phyloP scores from a whole-genome alignment of 1,284 basidiomycete genomes.

The Anthracocystis walkeri region DNA sequence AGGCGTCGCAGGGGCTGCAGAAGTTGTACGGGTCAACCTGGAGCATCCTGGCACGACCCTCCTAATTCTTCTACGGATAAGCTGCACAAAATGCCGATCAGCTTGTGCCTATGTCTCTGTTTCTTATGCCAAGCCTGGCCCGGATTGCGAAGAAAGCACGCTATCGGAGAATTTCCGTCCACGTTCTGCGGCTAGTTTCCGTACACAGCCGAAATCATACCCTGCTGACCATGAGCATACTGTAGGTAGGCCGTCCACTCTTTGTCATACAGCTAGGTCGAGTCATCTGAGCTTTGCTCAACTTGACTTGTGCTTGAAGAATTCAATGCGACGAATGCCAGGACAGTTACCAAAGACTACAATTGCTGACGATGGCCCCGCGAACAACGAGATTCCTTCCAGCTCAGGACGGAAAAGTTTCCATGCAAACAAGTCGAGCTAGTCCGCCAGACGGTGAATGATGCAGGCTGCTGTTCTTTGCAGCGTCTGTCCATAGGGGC shows the following conservation, averaged over 20 bases:
- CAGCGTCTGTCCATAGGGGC: neutral
- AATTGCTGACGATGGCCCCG: neutral
- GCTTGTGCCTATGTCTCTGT: neutral
- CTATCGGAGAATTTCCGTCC: conserved; percentile 1
- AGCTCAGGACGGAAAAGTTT: neutral
- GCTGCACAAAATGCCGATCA: neutral
- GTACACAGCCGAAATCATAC: neutral
- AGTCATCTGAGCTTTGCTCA: conserved; percentile 2
- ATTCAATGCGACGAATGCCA: neutral
- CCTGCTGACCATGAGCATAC: neutral
- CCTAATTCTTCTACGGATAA: neutral
- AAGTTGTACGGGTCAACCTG: conserved; percentile 15
- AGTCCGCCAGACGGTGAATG: neutral
- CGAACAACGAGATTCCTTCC: neutral
- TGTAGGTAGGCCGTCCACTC: neutral
- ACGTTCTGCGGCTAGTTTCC: neutral
- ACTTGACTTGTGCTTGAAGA: neutral
- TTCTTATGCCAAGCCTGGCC: neutral
- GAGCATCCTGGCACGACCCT: conserved; percentile 40
- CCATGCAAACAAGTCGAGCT: neutral
- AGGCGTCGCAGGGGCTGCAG: conserved; percentile 27
- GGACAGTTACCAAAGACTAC: neutral
- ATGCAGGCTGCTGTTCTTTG: neutral
- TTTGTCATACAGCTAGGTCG: neutral
- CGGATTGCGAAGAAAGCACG: neutral